These are phyloP conservation scores for Trypanosoma scelopori DNA, from an alignment of 208 protist species.

Conservation along the genomic window DNA sequence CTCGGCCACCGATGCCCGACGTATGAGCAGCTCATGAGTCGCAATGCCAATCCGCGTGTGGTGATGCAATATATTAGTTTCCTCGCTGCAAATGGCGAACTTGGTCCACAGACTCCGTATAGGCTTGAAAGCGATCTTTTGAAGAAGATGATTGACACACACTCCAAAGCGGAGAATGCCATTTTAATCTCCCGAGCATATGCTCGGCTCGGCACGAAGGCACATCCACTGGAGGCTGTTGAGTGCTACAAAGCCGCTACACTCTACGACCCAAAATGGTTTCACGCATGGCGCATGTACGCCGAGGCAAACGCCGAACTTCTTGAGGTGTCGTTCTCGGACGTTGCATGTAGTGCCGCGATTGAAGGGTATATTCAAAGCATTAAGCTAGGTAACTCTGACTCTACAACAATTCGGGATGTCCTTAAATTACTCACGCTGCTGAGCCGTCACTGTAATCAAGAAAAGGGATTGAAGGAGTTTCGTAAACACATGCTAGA, in stretches of 20 bases:
- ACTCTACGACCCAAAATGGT: slow-evolving; percentile 81
- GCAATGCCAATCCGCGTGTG: slow-evolving; percentile 71
- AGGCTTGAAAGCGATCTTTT: slow-evolving; percentile 76
- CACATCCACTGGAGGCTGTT: slow-evolving; percentile 49
- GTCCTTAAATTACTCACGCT: slow-evolving; percentile 98
- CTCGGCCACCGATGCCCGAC: slow-evolving; percentile 62
- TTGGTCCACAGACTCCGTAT: slow-evolving; percentile 55
- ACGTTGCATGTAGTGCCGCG: slow-evolving; percentile 63
- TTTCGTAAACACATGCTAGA: slow-evolving; percentile 92
- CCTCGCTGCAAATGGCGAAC: slow-evolving; percentile 58
- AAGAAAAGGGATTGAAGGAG: slow-evolving; percentile 65
- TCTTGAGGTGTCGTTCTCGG: slow-evolving; percentile 43
- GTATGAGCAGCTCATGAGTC: slow-evolving; percentile 67
- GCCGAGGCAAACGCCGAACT: slow-evolving; percentile 71
- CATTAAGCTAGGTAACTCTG: slow-evolving; percentile 73
- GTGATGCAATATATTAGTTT: slow-evolving; percentile 87
- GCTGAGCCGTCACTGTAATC: slow-evolving; percentile 93
- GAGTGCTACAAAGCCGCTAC: slow-evolving; percentile 80
- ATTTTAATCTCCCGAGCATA: slow-evolving; percentile 66
- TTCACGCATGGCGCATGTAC: slow-evolving; percentile 83
- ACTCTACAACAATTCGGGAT: slow-evolving; percentile 94
- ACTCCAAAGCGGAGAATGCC: slow-evolving; percentile 75
- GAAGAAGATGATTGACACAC: slow-evolving; percentile 83
- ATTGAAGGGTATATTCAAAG: slow-evolving; percentile 86
- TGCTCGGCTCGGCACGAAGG: slow-evolving; percentile 66